A percentile compares a stretch with the other conserved stretches of the same genome.
Conservation (phyloP, 2,329 filamentous ascomycete species). For the Sporothrix curviconia region DNA sequence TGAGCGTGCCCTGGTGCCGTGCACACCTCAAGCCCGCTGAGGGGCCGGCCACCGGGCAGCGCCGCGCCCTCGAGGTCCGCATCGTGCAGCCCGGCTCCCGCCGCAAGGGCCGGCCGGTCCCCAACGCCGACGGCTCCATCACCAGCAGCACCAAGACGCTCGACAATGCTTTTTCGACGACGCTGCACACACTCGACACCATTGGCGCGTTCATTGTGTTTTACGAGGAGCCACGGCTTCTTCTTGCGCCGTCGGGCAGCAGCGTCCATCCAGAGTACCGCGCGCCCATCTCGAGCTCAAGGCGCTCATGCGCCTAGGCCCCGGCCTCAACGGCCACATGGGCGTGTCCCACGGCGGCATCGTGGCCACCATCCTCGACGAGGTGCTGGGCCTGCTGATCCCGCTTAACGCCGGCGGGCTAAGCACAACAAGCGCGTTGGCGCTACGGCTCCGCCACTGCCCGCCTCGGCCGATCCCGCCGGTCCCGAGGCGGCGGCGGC, state of each 20-base stretch:
- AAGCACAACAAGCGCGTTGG: conserved; percentile 4
- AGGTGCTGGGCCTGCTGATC: conserved; percentile 46
- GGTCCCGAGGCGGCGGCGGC: conserved; percentile 14
- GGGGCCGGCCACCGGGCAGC: not conserved
- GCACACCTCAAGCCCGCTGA: conserved; percentile 34
- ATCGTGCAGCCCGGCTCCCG: conserved; percentile 31
- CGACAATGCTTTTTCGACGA: conserved; percentile 35
- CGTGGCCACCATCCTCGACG: conserved; percentile 51
- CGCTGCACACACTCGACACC: conserved; percentile 44
- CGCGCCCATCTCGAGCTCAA: conserved; percentile 25
- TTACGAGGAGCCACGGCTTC: conserved; percentile 30
- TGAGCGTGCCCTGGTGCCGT: conserved; percentile 43
- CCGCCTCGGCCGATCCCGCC: not conserved
- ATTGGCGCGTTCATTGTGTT: conserved; percentile 40
- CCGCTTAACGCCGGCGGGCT: conserved; percentile 30
- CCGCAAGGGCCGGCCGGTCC: conserved; percentile 30
- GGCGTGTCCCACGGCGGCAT: conserved; percentile 52
- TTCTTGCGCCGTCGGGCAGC: not conserved
- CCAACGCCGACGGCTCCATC: conserved; percentile 1
- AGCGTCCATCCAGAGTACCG: not conserved
- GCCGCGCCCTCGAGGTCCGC: conserved; percentile 21
- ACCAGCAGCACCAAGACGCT: not conserved
- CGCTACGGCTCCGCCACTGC: not conserved
- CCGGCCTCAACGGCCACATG: conserved; percentile 47
- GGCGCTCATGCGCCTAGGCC: conserved; percentile 37